Evolutionary conservation across 2,329 filamentous ascomycete species (phyloP).

Genomic region (Sphaerulina musiva): DNA sequence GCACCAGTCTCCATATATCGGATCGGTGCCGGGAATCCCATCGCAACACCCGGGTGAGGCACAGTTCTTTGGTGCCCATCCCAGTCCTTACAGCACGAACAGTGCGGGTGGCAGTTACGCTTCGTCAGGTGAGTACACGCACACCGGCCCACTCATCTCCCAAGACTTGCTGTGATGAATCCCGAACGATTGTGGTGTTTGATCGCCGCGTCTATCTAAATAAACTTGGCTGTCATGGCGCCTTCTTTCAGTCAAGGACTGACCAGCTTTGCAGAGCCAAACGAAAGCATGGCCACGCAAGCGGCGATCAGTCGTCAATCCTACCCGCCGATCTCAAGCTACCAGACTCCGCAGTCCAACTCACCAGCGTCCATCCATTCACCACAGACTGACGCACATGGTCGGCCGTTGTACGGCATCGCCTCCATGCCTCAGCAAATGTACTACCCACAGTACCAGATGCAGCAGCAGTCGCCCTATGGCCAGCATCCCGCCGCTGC

Average conservation of each 20-base stretch:
- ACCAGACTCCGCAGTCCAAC: slow-evolving; percentile 91
- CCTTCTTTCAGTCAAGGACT: slow-evolving; percentile 29
- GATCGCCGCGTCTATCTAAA: slow-evolving; percentile 4
- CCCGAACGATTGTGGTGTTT: slow-evolving; percentile 18
- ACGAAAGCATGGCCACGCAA: slow-evolving; percentile 59
- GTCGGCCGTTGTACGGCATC: slow-evolving; percentile 76
- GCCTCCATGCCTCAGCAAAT: slow-evolving; percentile 76
- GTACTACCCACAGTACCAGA: slow-evolving; percentile 60
- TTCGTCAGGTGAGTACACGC: slow-evolving; percentile 64
- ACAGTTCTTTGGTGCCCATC: slow-evolving; percentile 68
- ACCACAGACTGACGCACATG: slow-evolving; percentile 83
- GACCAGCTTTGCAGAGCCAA: slow-evolving; percentile 63
- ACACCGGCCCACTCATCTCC: slow-evolving; percentile 13
- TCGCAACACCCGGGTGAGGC: slow-evolving; percentile 61
- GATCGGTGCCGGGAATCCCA: slow-evolving; percentile 55
- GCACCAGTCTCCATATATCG: slow-evolving; percentile 58
- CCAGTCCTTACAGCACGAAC: slow-evolving; percentile 75
- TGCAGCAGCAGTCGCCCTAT: slow-evolving; percentile 49
- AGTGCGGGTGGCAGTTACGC: slow-evolving; percentile 78
- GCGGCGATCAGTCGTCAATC: slow-evolving; percentile 58
- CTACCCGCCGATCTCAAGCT: slow-evolving; percentile 72
- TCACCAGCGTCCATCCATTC: slow-evolving; percentile 91
- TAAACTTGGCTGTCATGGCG: slow-evolving; percentile 18
- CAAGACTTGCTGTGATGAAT: slow-evolving; percentile 3
- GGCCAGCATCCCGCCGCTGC: slow-evolving; percentile 45